phyloP scores from a whole-genome alignment of 129 eudicot species.

The Deinandra increscens region DNA sequence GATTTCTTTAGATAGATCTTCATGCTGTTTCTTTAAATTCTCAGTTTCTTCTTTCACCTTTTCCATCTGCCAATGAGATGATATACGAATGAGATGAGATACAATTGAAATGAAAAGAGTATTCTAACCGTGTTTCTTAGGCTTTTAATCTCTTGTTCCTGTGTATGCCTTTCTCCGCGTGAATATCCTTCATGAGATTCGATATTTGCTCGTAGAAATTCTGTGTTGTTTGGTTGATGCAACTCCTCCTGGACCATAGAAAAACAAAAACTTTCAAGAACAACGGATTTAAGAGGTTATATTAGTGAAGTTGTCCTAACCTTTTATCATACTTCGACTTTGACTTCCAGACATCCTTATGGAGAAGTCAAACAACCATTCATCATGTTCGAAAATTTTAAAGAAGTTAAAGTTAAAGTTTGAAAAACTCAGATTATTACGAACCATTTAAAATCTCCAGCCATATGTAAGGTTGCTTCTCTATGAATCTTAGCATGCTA shows the following conservation, averaged over 20 bases:
- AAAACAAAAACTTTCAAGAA: constrained; percentile 9
- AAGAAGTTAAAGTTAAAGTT: too few relatives aligned
- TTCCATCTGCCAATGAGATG: constrained; percentile 59
- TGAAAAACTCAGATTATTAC: too few relatives aligned
- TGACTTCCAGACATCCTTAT: too few relatives aligned
- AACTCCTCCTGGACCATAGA: constrained; percentile 38
- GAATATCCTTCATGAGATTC: constrained; percentile 30
- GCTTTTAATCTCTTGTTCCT: constrained; percentile 58
- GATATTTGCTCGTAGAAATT: background rate
- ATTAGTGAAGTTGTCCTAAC: too few relatives aligned
- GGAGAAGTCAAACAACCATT: too few relatives aligned
- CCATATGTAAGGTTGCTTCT: too few relatives aligned
- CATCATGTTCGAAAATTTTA: too few relatives aligned
- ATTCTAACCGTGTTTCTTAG: constrained; percentile 50
- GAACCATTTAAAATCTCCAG: too few relatives aligned
- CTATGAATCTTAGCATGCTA: too few relatives aligned
- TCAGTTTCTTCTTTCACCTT: constrained; percentile 49
- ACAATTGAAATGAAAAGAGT: constrained; percentile 18
- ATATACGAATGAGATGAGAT: too few relatives aligned
- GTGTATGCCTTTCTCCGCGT: constrained; percentile 33
- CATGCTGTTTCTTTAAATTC: constrained; percentile 49
- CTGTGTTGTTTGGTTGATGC: constrained; percentile 25
- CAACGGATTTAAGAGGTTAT: too few relatives aligned
- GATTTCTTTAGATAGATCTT: constrained; percentile 54
- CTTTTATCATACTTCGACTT: too few relatives aligned